A percentile compares a stretch with the other conserved stretches of the same genome.
Evolutionary conservation across 2,329 filamentous ascomycete genomes (phyloP).

Genomic region (Xylaria sp.): DNA sequence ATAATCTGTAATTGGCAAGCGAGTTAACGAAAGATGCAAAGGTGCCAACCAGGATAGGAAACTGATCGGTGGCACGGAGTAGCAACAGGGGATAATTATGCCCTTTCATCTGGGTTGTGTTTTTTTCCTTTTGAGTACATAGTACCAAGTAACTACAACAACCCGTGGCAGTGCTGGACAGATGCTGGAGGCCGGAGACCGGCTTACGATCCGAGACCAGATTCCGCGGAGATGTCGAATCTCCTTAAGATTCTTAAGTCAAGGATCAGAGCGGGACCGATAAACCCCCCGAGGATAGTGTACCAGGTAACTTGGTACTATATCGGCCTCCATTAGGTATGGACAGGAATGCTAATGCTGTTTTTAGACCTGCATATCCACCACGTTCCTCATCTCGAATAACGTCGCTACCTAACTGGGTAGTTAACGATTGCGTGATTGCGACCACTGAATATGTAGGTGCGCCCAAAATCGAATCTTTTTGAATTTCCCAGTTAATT

Average conservation of each 20-base stretch:
- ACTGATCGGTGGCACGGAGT: constrained; percentile 3
- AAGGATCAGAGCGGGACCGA: neutral
- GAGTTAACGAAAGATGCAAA: neutral
- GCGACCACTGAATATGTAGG: neutral
- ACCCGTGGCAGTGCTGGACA: neutral
- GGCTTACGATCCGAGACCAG: constrained; percentile 27
- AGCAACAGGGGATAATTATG: constrained; percentile 19
- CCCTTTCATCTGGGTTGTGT: neutral
- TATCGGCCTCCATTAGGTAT: neutral
- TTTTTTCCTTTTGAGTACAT: neutral
- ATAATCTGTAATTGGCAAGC: constrained; percentile 1
- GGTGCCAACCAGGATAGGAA: constrained; percentile 21
- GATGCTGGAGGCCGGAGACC: constrained; percentile 4
- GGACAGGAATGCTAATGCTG: neutral
- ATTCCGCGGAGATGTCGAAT: constrained; percentile 17
- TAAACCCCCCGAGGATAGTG: neutral
- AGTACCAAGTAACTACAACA: too few species aligned
- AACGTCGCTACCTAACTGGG: neutral
- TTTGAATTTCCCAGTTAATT: neutral
- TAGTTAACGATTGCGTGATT: neutral
- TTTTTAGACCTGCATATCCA: constrained; percentile 11
- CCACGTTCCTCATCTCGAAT: constrained; percentile 10
- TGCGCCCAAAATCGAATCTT: neutral
- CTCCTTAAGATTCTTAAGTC: neutral
- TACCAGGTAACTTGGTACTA: neutral